Conservation (phyloP, 1,284 basidiomycete genomes). For the Tylopilus sp. region DNA sequence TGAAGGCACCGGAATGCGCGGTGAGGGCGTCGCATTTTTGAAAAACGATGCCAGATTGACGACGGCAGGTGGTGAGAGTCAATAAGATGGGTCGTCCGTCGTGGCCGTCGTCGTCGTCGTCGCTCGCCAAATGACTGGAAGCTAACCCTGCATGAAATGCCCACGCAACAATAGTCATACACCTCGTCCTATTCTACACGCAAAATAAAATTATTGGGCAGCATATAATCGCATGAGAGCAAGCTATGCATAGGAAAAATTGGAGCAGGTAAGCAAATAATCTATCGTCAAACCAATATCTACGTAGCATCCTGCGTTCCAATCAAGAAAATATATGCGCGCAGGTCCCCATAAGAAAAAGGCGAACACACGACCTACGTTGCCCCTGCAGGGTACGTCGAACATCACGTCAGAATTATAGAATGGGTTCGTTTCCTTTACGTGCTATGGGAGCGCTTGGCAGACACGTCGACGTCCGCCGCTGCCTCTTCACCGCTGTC, state of each 20-base stretch:
- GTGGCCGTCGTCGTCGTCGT: conserved; percentile 12
- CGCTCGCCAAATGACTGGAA: conserved; percentile 1
- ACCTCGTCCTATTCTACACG: conserved; percentile 28
- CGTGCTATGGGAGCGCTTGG: conserved; percentile 37
- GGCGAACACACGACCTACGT: conserved; percentile 3
- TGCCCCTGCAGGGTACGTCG: background rate
- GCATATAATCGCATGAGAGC: conserved; percentile 28
- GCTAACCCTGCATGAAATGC: conserved; percentile 26
- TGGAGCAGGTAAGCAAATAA: conserved; percentile 24
- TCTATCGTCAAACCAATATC: conserved; percentile 33
- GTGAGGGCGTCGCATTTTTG: conserved; percentile 37
- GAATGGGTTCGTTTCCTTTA: conserved; percentile 32
- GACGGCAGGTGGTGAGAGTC: conserved; percentile 3
- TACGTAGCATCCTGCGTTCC: conserved; percentile 31
- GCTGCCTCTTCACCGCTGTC: conserved; percentile 70
- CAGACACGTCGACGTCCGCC: conserved; percentile 63
- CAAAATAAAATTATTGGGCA: conserved; percentile 33
- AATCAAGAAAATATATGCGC: conserved; percentile 34
- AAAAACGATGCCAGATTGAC: conserved; percentile 43
- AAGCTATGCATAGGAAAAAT: conserved; percentile 5
- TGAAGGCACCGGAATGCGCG: conserved; percentile 47
- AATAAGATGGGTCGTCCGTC: background rate
- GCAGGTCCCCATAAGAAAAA: conserved; percentile 19
- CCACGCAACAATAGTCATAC: conserved; percentile 24
- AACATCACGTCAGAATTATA: conserved; percentile 14